Base-by-base conservation (phyloP, 2,329 filamentous ascomycete genomes). In the Hypoxylon sp. region DNA sequence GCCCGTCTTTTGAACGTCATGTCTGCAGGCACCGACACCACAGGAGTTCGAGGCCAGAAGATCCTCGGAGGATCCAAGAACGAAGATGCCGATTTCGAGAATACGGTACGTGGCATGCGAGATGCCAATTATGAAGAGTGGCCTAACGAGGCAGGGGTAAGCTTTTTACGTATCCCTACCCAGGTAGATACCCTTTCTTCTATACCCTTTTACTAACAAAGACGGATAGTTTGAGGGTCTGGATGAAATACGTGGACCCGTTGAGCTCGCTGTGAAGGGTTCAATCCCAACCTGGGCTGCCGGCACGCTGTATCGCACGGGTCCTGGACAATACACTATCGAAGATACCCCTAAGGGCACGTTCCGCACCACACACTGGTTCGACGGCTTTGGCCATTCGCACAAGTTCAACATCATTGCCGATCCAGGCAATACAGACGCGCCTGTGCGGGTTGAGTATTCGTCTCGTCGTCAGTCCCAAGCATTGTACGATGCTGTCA, bases 241-340 rank as follows among this genome's bases (percentile, higher is more conserved):
- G 46, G 88, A 88, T 11, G 90, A 94, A 73, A 86, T 92, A 70
- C 85, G 85, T 3, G 85, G 86, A 0, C 91, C 92, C 0, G 81
- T 94, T 3, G 82, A 89, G 54, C 85, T 95, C 11, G 74, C 76
- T 0, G 85, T 95, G 4, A 84, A 82, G 40, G 93, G 93, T 10
- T 78, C 79, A 0, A 93, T 96, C 56, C 93, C 93, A 1, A 65
- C 83, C 1, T 95, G 92, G 83, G 89, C 89, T 2, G 89, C 91
- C 2, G 93, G 93, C 1, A 84, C 87, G 1, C 84, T 96, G 0
- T 95, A 91, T 78, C 87, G 93, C 25, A 94, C 91, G 0, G 93
- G 93, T 0, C 92, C 92, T 0, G 91, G 92, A 0, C 85, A 87
- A 30, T 88, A 86, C 77, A 85, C 86, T 40, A 80, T 94, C 2